A percentile compares a stretch with the other conserved stretches of the same genome.
phyloP scores from a whole-genome alignment of 441 rosid genomes.

The Erodium moschatum region DNA sequence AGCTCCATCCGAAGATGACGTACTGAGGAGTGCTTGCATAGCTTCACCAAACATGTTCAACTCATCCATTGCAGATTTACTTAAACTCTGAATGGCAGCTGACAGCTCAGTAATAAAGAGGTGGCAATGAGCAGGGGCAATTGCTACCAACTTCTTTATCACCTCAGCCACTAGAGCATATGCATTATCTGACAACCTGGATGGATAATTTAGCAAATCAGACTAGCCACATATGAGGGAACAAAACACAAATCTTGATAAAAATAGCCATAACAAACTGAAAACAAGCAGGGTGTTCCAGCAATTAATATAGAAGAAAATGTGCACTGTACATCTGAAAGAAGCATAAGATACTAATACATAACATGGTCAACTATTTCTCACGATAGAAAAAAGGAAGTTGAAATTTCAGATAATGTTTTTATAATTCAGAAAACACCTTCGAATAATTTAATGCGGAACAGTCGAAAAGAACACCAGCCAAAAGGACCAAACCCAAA shows the following conservation, averaged over 20 bases:
- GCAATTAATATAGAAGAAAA: too few species aligned
- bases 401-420: neutral
- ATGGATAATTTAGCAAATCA: slow-evolving; percentile 25
- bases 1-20: slow-evolving; percentile 78
- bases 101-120: slow-evolving; percentile 76
- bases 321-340: too few species aligned
- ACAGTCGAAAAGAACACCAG: neutral
- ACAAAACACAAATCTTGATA: neutral
- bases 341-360: too few species aligned
- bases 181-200: slow-evolving; percentile 79
- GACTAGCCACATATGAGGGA: slow-evolving; percentile 1
- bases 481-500: neutral
- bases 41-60: slow-evolving; percentile 72
- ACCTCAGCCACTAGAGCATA: slow-evolving; percentile 83
- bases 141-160: slow-evolving; percentile 73
- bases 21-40: slow-evolving; percentile 63
- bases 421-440: neutral
- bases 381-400: neutral
- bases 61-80: slow-evolving; percentile 76
- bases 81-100: slow-evolving; percentile 56
- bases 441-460: neutral
- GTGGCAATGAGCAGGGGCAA: slow-evolving; percentile 71
- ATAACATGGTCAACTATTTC: too few species aligned
- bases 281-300: too few species aligned
- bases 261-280: neutral